Evolutionary conservation across 345 rosid species (phyloP).

Genomic region (Lepidium aucheri): DNA sequence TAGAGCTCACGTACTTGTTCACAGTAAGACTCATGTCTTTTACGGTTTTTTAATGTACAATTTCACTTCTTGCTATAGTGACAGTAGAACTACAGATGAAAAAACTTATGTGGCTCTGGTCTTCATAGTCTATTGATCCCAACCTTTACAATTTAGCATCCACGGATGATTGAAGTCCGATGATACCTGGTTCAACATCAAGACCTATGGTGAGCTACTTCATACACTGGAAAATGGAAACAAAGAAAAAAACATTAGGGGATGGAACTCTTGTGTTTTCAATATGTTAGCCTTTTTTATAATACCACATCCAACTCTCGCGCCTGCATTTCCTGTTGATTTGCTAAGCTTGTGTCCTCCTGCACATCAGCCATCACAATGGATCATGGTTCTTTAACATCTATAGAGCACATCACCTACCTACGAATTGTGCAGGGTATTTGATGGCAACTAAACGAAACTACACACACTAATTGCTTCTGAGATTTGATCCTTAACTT

Average conservation of each 20-base stretch:
- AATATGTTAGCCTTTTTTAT: neutral
- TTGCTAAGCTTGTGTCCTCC: constrained; percentile 92
- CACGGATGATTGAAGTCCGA: constrained; percentile 70
- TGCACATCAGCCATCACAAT: constrained; percentile 16
- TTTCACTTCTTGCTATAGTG: neutral
- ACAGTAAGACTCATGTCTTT: neutral
- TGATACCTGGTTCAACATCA: constrained; percentile 49
- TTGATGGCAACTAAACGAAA: neutral
- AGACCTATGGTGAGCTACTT: neutral
- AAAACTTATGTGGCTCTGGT: neutral
- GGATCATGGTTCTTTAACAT: neutral
- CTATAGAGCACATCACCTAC: neutral
- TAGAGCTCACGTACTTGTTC: neutral
- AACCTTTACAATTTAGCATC: constrained; percentile 27
- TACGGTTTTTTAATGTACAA: constrained; percentile 3
- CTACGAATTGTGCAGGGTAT: neutral
- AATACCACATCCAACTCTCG: constrained; percentile 88
- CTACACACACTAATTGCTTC: neutral
- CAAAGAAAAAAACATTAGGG: neutral
- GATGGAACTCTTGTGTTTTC: neutral
- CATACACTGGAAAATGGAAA: neutral
- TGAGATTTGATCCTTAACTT: neutral
- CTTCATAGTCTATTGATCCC: neutral
- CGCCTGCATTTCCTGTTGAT: constrained; percentile 91
- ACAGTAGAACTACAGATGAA: neutral